Conservation (phyloP, 768 basidiomycete genomes). For the Dioszegia hungarica region DNA sequence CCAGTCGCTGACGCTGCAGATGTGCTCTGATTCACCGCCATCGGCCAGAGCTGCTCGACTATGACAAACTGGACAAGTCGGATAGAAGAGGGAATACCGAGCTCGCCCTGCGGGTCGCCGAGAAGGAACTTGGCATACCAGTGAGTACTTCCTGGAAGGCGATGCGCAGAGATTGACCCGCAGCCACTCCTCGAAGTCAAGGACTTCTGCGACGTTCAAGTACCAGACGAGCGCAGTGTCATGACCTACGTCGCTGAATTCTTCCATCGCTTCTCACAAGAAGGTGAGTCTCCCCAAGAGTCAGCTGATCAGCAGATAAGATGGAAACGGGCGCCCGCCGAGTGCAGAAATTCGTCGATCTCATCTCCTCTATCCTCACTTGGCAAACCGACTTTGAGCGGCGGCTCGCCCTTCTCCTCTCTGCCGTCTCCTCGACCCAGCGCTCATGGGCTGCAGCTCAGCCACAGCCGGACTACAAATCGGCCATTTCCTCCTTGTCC, state of each 20-base stretch:
- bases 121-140: conserved; percentile 82
- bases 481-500: conserved; percentile 71
- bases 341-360: conserved; percentile 91
- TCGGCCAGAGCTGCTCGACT: conserved; percentile 91
- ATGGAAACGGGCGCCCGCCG: conserved; percentile 88
- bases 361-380: conserved; percentile 41
- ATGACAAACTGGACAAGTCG: conserved; percentile 74
- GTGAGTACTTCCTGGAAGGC: conserved; percentile 53
- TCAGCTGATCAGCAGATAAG: conserved; percentile 60
- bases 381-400: conserved; percentile 81
- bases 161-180: not conserved
- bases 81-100: conserved; percentile 78
- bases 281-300: conserved; percentile 60
- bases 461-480: conserved; percentile 70
- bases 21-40: conserved; percentile 97
- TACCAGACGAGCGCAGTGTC: conserved; percentile 90
- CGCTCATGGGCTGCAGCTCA: conserved; percentile 62
- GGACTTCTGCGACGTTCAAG: conserved; percentile 80
- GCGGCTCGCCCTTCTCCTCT: conserved; percentile 63
- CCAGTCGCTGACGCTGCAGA: conserved; percentile 52
- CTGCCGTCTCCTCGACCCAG: conserved; percentile 64
- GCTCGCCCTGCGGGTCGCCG: conserved; percentile 81
- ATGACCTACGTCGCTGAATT: conserved; percentile 98
- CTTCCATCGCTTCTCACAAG: conserved; percentile 96
- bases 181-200: conserved; percentile 95